A percentile compares a stretch with the other conserved stretches of the same genome.
These are phyloP conservation scores for Trichomonas gallinae DNA, from an alignment of 208 protist genomes.

Conservation along the genomic window DNA sequence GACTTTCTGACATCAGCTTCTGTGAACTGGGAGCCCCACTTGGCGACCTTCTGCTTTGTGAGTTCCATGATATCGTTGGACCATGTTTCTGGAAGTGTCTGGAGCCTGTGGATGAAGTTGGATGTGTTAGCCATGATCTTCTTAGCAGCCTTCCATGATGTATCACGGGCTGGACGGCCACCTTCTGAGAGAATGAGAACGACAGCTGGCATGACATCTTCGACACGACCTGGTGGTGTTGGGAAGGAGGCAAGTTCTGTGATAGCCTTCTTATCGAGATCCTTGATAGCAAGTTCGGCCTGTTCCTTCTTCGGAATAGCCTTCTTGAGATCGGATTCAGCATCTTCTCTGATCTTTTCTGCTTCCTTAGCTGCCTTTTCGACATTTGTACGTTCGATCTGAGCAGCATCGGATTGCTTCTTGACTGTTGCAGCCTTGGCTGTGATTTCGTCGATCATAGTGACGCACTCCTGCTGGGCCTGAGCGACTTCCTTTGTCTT, in stretches of 20 bases:
- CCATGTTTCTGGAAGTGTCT: slow-evolving; percentile 49
- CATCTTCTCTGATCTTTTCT: too few species aligned
- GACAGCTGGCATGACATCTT: slow-evolving; percentile 79
- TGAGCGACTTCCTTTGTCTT: slow-evolving; percentile 36
- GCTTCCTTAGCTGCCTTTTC: slow-evolving; percentile 27
- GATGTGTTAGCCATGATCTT: slow-evolving; percentile 84
- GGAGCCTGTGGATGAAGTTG: slow-evolving; percentile 72
- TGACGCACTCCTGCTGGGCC: slow-evolving; percentile 25
- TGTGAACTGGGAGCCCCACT: slow-evolving; percentile 73
- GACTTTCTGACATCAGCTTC: not conserved
- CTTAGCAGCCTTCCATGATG: slow-evolving; percentile 77
- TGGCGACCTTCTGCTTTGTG: slow-evolving; percentile 79
- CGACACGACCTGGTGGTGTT: slow-evolving; percentile 75
- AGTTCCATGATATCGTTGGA: slow-evolving; percentile 64
- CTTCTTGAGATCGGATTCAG: slow-evolving; percentile 46
- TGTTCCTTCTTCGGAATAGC: slow-evolving; percentile 76
- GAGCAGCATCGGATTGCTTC: slow-evolving; percentile 46
- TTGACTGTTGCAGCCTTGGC: not conserved
- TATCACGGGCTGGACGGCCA: slow-evolving; percentile 43
- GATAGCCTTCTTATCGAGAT: slow-evolving; percentile 84
- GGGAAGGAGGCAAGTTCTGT: slow-evolving; percentile 84
- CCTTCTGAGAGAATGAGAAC: slow-evolving; percentile 66
- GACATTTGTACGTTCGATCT: slow-evolving; percentile 34
- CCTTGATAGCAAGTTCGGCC: slow-evolving; percentile 79
- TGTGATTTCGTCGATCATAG: not conserved